These are phyloP conservation scores for Sherardia arvensis DNA, from an alignment of 257 asterid genomes.

Conservation along the genomic window DNA sequence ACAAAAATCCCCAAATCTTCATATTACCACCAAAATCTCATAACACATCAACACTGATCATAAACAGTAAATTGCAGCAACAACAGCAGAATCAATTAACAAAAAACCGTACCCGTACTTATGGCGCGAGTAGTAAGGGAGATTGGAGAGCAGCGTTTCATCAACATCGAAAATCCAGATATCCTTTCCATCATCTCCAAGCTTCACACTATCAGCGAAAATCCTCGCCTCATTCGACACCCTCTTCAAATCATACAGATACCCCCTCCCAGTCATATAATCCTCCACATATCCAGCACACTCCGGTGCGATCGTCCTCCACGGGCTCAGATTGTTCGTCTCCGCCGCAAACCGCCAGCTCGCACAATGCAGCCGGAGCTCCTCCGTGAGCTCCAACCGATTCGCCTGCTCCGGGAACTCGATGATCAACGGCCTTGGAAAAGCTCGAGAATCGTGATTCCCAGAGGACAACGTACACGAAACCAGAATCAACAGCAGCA, in stretches of 20 bases:
- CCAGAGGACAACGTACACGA: constrained; percentile 22
- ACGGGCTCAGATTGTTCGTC: constrained; percentile 67
- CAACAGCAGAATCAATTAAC: neutral
- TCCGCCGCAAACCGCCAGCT: constrained; percentile 87
- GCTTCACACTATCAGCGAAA: constrained; percentile 36
- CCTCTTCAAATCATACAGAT: constrained; percentile 42
- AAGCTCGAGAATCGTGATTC: constrained; percentile 7
- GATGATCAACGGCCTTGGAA: constrained; percentile 25
- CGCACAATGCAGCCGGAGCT: constrained; percentile 36
- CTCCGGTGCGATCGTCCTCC: constrained; percentile 55
- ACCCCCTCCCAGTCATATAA: constrained; percentile 45
- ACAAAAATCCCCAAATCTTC: too few relatives aligned
- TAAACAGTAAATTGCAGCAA: too few relatives aligned
- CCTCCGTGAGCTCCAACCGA: constrained; percentile 22
- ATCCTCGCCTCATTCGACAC: constrained; percentile 41
- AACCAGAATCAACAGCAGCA: constrained; percentile 24
- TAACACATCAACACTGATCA: neutral
- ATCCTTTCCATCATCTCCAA: constrained; percentile 42
- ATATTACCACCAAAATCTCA: neutral
- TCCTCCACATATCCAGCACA: constrained; percentile 61
- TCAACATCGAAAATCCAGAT: constrained; percentile 82
- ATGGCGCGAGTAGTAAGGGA: constrained; percentile 70
- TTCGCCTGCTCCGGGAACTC: constrained; percentile 26
- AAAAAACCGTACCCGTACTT: constrained; percentile 50
- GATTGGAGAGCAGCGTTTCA: constrained; percentile 79